Evolutionary conservation across 257 asterid genomes (phyloP).

Genomic region (Lantana camara): DNA sequence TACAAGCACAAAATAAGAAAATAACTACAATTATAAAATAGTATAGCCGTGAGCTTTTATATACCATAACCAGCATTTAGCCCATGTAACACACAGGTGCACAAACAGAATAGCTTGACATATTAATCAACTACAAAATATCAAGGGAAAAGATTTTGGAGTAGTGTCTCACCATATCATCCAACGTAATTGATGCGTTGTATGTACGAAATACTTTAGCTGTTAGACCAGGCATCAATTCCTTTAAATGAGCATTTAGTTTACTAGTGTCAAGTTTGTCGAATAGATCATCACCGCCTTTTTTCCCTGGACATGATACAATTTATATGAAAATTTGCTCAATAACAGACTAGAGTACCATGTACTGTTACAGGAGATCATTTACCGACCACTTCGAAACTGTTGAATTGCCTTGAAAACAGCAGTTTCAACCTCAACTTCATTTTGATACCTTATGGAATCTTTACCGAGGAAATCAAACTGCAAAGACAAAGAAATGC

Average conservation of each 20-base stretch:
- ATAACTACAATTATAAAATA: neutral
- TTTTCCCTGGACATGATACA: conserved; percentile 60
- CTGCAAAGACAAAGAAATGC: conserved; percentile 48
- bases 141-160: conserved; percentile 21
- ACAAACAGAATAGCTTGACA: neutral
- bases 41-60: neutral
- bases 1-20: neutral
- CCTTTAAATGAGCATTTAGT: conserved; percentile 94
- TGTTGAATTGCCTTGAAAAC: conserved; percentile 93
- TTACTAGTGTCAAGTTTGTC: conserved; percentile 91
- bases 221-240: conserved; percentile 98
- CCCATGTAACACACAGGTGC: conserved; percentile 4
- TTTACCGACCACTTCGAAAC: conserved; percentile 79
- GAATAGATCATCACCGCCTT: conserved; percentile 75
- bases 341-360: conserved; percentile 11
- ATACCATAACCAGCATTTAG: neutral
- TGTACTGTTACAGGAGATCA: conserved; percentile 19
- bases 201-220: conserved; percentile 99
- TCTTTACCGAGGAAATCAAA: conserved; percentile 99
- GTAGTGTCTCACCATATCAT: conserved; percentile 67
- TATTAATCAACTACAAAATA: neutral
- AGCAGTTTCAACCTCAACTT: conserved; percentile 70
- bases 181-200: conserved; percentile 93
- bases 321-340: conserved; percentile 17
- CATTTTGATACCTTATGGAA: conserved; percentile 88